A percentile compares a stretch with the other conserved stretches of the same genome.
These are phyloP conservation scores for Magnusiomyces clavatus DNA, from an alignment of 1,139 yeast species.

Conservation along the genomic window DNA sequence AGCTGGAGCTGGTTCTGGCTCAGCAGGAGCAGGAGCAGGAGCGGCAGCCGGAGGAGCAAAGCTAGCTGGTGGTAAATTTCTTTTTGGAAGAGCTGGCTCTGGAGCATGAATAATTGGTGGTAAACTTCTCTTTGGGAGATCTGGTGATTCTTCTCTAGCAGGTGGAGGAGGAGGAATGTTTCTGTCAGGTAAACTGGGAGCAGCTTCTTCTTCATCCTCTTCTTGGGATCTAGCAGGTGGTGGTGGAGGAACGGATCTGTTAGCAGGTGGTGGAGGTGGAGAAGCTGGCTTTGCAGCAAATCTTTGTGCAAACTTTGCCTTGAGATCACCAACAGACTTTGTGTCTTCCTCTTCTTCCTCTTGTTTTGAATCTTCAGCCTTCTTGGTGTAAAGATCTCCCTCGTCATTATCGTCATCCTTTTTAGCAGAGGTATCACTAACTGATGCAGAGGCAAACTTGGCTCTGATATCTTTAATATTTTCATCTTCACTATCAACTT, in stretches of 20 bases:
- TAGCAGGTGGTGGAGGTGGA: slow-evolving; percentile 2
- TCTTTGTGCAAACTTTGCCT: slow-evolving; percentile 16
- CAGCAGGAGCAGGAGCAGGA: slow-evolving; percentile 7
- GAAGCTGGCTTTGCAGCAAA: slow-evolving; percentile 13
- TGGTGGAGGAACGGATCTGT: slow-evolving; percentile 5
- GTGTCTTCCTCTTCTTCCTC: slow-evolving; percentile 15
- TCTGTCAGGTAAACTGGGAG: background rate
- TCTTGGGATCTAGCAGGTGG: slow-evolving; percentile 12
- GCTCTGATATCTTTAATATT: slow-evolving; percentile 1
- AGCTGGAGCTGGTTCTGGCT: slow-evolving; percentile 8
- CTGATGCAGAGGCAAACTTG: slow-evolving; percentile 5
- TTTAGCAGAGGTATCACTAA: background rate
- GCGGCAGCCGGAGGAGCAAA: slow-evolving; percentile 8
- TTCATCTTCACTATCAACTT: slow-evolving; percentile 13
- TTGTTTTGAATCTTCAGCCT: slow-evolving; percentile 13
- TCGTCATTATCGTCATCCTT: background rate
- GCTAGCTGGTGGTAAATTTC: background rate
- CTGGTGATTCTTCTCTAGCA: background rate
- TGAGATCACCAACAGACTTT: slow-evolving; percentile 18
- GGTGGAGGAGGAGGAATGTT: slow-evolving; percentile 7
- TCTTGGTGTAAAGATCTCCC: background rate
- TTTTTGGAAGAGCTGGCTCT: background rate
- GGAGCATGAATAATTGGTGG: slow-evolving; percentile 7
- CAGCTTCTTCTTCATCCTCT: slow-evolving; percentile 15
- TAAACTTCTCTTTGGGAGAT: slow-evolving; percentile 2